Evolutionary conservation across 495 filamentous ascomycete genomes (phyloP).

Genomic region (Daldinia caldariorum): DNA sequence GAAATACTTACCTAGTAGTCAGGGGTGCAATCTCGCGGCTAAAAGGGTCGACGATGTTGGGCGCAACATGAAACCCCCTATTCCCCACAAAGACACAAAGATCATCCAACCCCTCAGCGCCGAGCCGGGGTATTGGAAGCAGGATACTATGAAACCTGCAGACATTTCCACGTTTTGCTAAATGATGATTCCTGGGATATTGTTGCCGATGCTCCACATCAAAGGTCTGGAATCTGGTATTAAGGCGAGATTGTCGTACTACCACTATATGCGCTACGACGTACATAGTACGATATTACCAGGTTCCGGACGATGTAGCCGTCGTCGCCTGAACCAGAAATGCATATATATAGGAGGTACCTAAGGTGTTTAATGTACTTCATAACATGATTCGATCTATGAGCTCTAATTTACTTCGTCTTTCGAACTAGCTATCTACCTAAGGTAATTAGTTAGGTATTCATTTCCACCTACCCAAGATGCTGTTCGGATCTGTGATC

Average conservation of each 20-base stretch:
- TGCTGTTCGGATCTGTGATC: conserved; percentile 46
- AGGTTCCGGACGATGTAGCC: conserved; percentile 22
- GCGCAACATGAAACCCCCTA: conserved; percentile 19
- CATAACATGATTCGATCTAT: neutral
- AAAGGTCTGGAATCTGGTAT: conserved; percentile 29
- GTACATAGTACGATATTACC: conserved; percentile 29
- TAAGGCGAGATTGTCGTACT: conserved; percentile 23
- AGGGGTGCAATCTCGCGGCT: conserved; percentile 30
- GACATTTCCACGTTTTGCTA: conserved; percentile 15
- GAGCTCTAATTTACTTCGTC: neutral
- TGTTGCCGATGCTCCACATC: conserved; percentile 16
- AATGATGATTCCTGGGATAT: conserved; percentile 8
- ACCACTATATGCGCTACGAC: conserved; percentile 21
- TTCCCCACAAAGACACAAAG: conserved; percentile 18
- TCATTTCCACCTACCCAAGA: conserved; percentile 21
- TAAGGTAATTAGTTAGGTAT: neutral
- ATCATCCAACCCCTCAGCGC: conserved; percentile 36
- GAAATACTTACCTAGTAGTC: too few relatives aligned
- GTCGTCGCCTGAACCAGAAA: conserved; percentile 1
- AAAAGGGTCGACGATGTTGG: conserved; percentile 16
- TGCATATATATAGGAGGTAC: conserved; percentile 18
- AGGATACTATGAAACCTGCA: conserved; percentile 10
- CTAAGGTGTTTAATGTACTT: neutral
- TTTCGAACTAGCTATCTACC: neutral
- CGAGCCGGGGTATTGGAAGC: conserved; percentile 40